Evolutionary conservation across 495 filamentous ascomycete genomes (phyloP).

Genomic region (Acidiella bohemica): DNA sequence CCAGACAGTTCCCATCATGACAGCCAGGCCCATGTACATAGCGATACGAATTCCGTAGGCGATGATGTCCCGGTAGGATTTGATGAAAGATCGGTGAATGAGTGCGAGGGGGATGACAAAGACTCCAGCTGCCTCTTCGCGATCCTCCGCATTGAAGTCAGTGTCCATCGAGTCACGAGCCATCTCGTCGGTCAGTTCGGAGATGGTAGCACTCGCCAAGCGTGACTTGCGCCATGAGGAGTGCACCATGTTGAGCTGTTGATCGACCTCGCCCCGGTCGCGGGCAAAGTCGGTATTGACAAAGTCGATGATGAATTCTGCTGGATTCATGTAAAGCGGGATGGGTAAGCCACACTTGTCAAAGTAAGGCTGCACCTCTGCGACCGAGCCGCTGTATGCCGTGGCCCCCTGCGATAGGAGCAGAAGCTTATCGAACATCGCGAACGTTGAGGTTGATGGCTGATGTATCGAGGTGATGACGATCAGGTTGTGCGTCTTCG

Average conservation of each 20-base stretch:
- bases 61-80: constrained; percentile 66
- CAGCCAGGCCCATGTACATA: constrained; percentile 72
- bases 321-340: constrained; percentile 57
- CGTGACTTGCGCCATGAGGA: constrained; percentile 31
- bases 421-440: constrained; percentile 64
- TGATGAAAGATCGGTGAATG: constrained; percentile 61
- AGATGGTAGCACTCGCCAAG: constrained; percentile 12
- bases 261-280: constrained; percentile 31
- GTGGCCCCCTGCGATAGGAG: constrained; percentile 55
- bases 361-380: constrained; percentile 44
- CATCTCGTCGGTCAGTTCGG: constrained; percentile 22
- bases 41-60: constrained; percentile 68
- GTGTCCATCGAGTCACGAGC: constrained; percentile 20
- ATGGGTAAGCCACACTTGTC: constrained; percentile 41
- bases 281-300: constrained; percentile 59
- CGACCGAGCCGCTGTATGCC: constrained; percentile 54
- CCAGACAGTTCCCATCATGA: constrained; percentile 85
- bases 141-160: constrained; percentile 14
- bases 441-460: constrained; percentile 61
- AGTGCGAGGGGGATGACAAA: constrained; percentile 37
- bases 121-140: constrained; percentile 22
- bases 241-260: constrained; percentile 33
- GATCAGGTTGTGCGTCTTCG: constrained; percentile 52
- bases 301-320: constrained; percentile 61
- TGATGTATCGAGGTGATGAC: constrained; percentile 74